phyloP scores from a whole-genome alignment of 108 stramenopile species.

The Pelagomonas calceolata region DNA sequence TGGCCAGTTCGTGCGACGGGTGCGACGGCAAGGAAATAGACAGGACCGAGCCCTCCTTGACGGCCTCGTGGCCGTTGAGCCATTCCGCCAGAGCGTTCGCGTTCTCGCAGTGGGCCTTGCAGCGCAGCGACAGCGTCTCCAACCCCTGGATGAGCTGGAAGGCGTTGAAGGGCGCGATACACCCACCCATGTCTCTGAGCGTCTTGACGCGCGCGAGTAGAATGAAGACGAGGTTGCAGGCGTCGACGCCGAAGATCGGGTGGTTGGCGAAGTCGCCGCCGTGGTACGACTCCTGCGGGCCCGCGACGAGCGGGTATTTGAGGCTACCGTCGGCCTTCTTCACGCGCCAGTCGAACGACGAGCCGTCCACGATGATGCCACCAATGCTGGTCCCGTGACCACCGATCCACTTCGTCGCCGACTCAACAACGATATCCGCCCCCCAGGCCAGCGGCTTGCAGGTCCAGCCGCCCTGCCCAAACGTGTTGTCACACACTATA shows the following conservation, averaged over 20 bases:
- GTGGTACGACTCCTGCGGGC: slow-evolving; percentile 38
- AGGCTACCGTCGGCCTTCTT: slow-evolving; percentile 39
- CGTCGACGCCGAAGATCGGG: too few species aligned
- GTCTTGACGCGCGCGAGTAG: slow-evolving; percentile 52
- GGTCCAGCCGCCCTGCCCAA: slow-evolving; percentile 53
- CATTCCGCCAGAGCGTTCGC: slow-evolving; percentile 57
- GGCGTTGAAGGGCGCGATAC: slow-evolving; percentile 63
- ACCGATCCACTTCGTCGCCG: slow-evolving; percentile 78
- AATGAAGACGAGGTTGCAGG: slow-evolving; percentile 23
- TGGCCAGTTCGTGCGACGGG: slow-evolving; percentile 41
- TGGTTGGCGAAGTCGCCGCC: too few species aligned
- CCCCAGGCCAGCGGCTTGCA: slow-evolving; percentile 70
- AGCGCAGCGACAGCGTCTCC: slow-evolving; percentile 68
- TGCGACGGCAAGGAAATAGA: slow-evolving; percentile 59
- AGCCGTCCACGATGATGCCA: slow-evolving; percentile 25
- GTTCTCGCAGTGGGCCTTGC: slow-evolving; percentile 75
- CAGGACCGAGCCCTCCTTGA: slow-evolving; percentile 56
- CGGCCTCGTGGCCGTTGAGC: slow-evolving; percentile 44
- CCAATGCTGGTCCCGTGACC: slow-evolving; percentile 64
- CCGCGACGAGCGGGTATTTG: slow-evolving; percentile 2
- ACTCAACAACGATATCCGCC: slow-evolving; percentile 62
- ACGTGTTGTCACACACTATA: slow-evolving; percentile 74
- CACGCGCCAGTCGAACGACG: slow-evolving; percentile 59
- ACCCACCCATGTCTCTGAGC: slow-evolving; percentile 69
- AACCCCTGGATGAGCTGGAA: slow-evolving; percentile 76